These are phyloP conservation scores for Yamadazyma philogaea DNA, from an alignment of 805 yeast genomes.

Conservation along the genomic window DNA sequence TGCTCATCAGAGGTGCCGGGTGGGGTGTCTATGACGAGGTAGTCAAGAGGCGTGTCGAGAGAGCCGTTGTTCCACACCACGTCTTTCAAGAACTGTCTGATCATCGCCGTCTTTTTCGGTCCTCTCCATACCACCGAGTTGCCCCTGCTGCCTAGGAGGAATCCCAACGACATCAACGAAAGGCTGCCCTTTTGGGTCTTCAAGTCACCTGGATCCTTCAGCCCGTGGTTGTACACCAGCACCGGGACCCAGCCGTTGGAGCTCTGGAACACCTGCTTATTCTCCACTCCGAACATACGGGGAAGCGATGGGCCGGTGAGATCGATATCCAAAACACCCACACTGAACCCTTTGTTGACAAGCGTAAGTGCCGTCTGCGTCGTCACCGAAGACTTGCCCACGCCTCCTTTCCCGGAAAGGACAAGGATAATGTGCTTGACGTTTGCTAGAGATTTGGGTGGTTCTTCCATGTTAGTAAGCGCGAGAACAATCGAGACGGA, in stretches of 20 bases:
- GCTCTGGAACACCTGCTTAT: constrained; percentile 74
- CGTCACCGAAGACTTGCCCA: constrained; percentile 94
- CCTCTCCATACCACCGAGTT: constrained; percentile 98
- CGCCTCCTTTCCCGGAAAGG: constrained; percentile 95
- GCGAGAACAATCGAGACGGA: background rate
- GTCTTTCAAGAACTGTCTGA: constrained; percentile 85
- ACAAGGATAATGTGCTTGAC: constrained; percentile 79
- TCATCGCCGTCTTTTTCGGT: constrained; percentile 97
- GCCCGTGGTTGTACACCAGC: constrained; percentile 22
- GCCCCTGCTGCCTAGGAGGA: constrained; percentile 77
- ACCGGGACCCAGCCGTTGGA: constrained; percentile 94
- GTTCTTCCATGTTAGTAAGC: constrained; percentile 8
- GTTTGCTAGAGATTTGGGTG: constrained; percentile 37
- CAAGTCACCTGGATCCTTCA: background rate
- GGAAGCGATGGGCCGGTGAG: constrained; percentile 96
- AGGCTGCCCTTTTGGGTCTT: constrained; percentile 38
- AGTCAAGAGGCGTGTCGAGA: constrained; percentile 50
- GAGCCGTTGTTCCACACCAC: constrained; percentile 94
- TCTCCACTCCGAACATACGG: constrained; percentile 91
- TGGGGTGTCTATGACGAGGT: constrained; percentile 90
- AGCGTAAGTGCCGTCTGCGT: constrained; percentile 88
- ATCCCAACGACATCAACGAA: constrained; percentile 83
- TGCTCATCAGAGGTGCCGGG: constrained; percentile 99
- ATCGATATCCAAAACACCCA: constrained; percentile 95
- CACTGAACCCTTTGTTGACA: constrained; percentile 65